A percentile compares a stretch with the other conserved stretches of the same genome.
Evolutionary conservation across 139 green algal species (phyloP).

Genomic region (Edaphochlamys debaryana): DNA sequence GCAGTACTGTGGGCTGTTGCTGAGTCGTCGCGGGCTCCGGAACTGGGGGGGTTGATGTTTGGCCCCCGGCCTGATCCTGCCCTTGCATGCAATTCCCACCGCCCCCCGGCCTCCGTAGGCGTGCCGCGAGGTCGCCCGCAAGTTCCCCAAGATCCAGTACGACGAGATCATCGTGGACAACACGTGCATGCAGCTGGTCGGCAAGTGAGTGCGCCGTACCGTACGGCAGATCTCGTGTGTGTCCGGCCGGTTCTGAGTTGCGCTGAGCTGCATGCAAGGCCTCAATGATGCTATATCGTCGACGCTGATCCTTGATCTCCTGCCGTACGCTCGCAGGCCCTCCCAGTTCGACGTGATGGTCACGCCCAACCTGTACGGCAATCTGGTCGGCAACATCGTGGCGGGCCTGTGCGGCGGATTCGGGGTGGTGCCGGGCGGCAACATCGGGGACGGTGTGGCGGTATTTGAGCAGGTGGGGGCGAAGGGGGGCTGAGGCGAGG

Average conservation of each 20-base stretch:
- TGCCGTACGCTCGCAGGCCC: constrained; percentile 77
- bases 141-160: constrained; percentile 83
- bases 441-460: constrained; percentile 75
- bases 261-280: too few relatives aligned
- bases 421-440: constrained; percentile 84
- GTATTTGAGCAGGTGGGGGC: constrained; percentile 66
- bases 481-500: too few relatives aligned
- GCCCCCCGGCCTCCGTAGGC: constrained; percentile 53
- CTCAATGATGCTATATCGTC: not conserved
- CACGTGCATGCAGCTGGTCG: constrained; percentile 91
- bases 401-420: constrained; percentile 92
- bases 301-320: too few relatives aligned
- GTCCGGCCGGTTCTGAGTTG: too few relatives aligned
- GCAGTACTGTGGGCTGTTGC: too few relatives aligned
- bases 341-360: constrained; percentile 94
- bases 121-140: constrained; percentile 50
- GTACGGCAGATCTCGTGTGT: too few relatives aligned
- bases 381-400: constrained; percentile 92
- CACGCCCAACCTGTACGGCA: constrained; percentile 90
- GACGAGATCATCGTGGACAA: constrained; percentile 98
- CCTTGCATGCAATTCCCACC: not conserved
- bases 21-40: too few relatives aligned
- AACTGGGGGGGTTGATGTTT: too few relatives aligned
- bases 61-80: too few relatives aligned
- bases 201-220: constrained; percentile 11